These are phyloP conservation scores for Leccinellum albellum DNA, from an alignment of 768 basidiomycete genomes.

Conservation along the genomic window DNA sequence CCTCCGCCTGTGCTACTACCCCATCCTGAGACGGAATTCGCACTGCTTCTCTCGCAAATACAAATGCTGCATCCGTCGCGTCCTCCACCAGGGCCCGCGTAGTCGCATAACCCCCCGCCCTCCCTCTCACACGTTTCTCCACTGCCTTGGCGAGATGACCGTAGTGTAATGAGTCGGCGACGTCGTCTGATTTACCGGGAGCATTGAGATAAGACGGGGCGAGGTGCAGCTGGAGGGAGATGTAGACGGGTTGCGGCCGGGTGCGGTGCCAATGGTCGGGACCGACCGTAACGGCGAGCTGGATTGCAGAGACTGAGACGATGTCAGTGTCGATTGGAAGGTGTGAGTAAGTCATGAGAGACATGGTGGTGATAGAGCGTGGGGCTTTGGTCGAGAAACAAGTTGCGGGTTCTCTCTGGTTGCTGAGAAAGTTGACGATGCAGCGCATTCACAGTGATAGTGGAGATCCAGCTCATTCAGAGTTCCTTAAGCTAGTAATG, in stretches of 20 bases:
- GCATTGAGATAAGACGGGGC: conserved; percentile 37
- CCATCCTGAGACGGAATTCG: neutral
- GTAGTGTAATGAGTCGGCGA: conserved; percentile 61
- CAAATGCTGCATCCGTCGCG: conserved; percentile 37
- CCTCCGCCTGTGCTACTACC: neutral
- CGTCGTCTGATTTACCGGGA: conserved; percentile 48
- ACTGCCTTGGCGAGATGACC: conserved; percentile 54
- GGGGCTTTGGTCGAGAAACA: no score
- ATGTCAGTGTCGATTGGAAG: conserved; percentile 30
- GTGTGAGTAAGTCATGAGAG: neutral
- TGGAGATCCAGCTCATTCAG: no score
- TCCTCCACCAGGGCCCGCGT: conserved; percentile 33
- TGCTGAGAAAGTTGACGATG: neutral
- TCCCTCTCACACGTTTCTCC: conserved; percentile 22
- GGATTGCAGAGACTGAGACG: conserved; percentile 43
- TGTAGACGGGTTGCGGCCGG: conserved; percentile 47
- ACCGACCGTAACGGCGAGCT: conserved; percentile 41
- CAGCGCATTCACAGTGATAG: no score
- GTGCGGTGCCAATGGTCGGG: conserved; percentile 49
- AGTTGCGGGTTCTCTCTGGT: neutral
- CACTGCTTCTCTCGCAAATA: conserved; percentile 35
- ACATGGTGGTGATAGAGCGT: neutral
- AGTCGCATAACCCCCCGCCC: conserved; percentile 23
- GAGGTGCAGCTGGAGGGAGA: conserved; percentile 46
- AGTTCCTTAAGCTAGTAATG: no score